Conservation (phyloP, 441 rosid genomes). For the Pelargonium cotyledonis region DNA sequence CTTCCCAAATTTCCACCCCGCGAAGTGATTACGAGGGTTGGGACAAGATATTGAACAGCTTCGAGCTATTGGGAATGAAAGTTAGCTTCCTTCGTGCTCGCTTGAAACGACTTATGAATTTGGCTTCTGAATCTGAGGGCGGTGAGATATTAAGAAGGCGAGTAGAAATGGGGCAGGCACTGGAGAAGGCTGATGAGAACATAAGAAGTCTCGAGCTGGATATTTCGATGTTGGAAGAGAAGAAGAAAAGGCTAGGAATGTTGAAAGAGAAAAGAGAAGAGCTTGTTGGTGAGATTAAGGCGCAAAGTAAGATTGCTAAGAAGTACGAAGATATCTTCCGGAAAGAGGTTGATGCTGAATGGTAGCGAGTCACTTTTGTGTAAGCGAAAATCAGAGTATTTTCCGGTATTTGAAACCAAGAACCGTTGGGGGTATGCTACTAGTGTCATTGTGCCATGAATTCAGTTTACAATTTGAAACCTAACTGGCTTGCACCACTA, state of each 20-base stretch:
- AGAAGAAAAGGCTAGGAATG: not conserved
- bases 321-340: not conserved
- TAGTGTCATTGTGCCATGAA: too few species aligned
- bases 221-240: not conserved
- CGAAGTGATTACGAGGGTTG: not conserved
- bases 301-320: not conserved
- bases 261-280: not conserved
- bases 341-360: not conserved
- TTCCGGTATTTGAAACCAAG: too few species aligned
- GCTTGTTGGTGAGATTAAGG: not conserved
- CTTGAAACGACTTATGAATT: not conserved
- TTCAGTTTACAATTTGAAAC: too few species aligned
- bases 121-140: not conserved
- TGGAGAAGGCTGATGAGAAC: not conserved
- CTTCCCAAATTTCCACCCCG: not conserved
- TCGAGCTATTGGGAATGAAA: constrained; percentile 3
- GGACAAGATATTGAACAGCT: constrained; percentile 2
- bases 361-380: not conserved
- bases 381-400: too few species aligned
- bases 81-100: not conserved
- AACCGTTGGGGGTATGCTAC: too few species aligned
- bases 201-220: not conserved
- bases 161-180: not conserved
- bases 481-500: too few species aligned
- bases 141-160: not conserved